Base-by-base conservation (phyloP, 495 filamentous ascomycete genomes). In the Trichoderma gamsii region DNA sequence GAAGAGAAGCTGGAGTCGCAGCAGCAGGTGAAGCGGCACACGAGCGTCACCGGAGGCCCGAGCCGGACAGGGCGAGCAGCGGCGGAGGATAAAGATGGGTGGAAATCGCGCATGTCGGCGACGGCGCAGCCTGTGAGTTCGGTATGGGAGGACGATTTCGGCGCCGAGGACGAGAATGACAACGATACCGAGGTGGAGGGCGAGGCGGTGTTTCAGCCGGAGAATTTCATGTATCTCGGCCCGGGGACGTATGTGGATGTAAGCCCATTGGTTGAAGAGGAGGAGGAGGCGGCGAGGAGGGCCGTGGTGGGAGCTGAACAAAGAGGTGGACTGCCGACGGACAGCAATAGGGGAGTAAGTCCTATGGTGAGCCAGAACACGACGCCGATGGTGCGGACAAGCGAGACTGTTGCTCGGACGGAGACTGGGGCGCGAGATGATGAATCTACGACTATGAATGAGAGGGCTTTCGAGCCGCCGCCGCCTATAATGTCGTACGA, bases 201-300 rank as follows among this genome's bases (percentile, higher is more conserved):
- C 23, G 56, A 61, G 56, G 56, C 23, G 25, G 80, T 75, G 72
- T 74, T 79, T 64, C 77, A 81, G 68, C 79, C 77, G 8, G 80
- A 81, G 38, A 73, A 71, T 38, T 77, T 80, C 27, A 77, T 78
- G 75, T 81, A 76, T 65, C 75, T 80, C 63, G 79, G 80, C 0
- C 77, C 77, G 0, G 79, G 78, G 0, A 68, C 69, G 23, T 77
- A 78, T 63, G 76, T 70, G 49, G 79, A 79, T 44, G 67, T 78
- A 15, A 79, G 76, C 41, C 76, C 79, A 0, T 41, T 76, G 15
- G 65, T 72, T 7, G 78, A 79, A 25, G 77, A 80, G 32, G 75
- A 74, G 23, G 72, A 77, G 7, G 69, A 68, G 64, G 38, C 49
- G 16, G 46, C 41, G 66, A 27, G 59, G 32, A 16, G 38, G 11